Evolutionary conservation across 768 basidiomycete genomes (phyloP).

Genomic region (Kwoniella sp.): DNA sequence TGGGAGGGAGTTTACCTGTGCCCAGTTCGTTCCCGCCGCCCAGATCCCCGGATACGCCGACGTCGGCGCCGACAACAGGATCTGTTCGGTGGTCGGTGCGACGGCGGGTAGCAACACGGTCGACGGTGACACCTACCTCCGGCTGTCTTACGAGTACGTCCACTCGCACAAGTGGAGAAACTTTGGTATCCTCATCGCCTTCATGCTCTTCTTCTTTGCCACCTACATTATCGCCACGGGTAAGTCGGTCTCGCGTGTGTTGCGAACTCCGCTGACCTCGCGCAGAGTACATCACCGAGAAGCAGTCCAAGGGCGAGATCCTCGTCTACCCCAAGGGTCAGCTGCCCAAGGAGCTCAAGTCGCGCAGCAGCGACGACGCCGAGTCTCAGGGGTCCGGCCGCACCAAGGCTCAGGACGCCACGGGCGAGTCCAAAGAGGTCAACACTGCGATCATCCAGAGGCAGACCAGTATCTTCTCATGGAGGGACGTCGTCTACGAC

Average conservation of each 20-base stretch:
- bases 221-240: constrained; percentile 44
- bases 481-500: constrained; percentile 50
- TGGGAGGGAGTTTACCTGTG: constrained; percentile 57
- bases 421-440: neutral
- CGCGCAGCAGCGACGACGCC: constrained; percentile 19
- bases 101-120: constrained; percentile 39
- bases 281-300: constrained; percentile 44
- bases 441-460: constrained; percentile 40
- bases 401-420: constrained; percentile 12
- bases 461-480: constrained; percentile 49
- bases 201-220: constrained; percentile 39
- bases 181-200: constrained; percentile 45
- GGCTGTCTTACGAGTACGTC: constrained; percentile 8
- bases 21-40: constrained; percentile 38
- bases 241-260: constrained; percentile 9
- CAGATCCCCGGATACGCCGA: constrained; percentile 32
- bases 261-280: neutral
- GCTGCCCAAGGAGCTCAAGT: constrained; percentile 32
- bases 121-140: constrained; percentile 30
- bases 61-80: constrained; percentile 18
- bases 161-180: constrained; percentile 28
- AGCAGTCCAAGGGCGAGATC: constrained; percentile 51
- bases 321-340: constrained; percentile 49
- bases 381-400: constrained; percentile 21
- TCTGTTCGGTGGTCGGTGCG: constrained; percentile 43